These are phyloP conservation scores for Lathyrus sativus DNA, from an alignment of 306 rosid species.

Conservation along the genomic window DNA sequence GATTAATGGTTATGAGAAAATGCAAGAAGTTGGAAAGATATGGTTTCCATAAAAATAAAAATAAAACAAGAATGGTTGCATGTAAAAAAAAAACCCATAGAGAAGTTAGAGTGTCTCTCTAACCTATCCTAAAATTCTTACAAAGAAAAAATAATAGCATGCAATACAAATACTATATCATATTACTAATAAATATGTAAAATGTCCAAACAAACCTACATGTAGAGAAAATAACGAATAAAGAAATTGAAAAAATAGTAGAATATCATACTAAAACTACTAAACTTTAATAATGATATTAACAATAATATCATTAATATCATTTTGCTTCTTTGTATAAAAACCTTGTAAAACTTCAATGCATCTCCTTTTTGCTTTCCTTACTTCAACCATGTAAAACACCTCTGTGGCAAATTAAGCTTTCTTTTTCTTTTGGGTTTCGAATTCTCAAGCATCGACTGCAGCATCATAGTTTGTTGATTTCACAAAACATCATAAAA, in stretches of 20 bases:
- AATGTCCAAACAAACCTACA: constrained; percentile 42
- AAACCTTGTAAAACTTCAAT: constrained; percentile 91
- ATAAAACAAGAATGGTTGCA: too few species aligned
- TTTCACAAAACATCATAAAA: constrained; percentile 16
- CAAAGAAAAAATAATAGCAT: background rate
- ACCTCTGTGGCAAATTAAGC: constrained; percentile 97
- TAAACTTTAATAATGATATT: constrained; percentile 35
- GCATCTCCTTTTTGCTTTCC: constrained; percentile 96
- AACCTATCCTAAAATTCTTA: background rate
- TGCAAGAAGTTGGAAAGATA: too few species aligned
- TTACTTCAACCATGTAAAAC: constrained; percentile 97
- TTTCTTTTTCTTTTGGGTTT: constrained; percentile 97
- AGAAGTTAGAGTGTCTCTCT: too few species aligned
- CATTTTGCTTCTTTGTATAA: constrained; percentile 47
- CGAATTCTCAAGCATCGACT: constrained; percentile 91
- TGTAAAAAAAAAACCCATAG: too few species aligned
- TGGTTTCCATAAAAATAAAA: too few species aligned
- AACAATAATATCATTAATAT: constrained; percentile 23
- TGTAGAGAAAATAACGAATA: constrained; percentile 24
- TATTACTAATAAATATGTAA: background rate
- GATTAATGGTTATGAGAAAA: too few species aligned
- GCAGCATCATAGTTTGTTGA: constrained; percentile 23
- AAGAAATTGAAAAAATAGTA: constrained; percentile 33
- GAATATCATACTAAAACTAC: constrained; percentile 15
- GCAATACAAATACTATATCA: background rate